These are phyloP conservation scores for Arachis hypogaea DNA, from an alignment of 306 rosid species.

Conservation along the genomic window DNA sequence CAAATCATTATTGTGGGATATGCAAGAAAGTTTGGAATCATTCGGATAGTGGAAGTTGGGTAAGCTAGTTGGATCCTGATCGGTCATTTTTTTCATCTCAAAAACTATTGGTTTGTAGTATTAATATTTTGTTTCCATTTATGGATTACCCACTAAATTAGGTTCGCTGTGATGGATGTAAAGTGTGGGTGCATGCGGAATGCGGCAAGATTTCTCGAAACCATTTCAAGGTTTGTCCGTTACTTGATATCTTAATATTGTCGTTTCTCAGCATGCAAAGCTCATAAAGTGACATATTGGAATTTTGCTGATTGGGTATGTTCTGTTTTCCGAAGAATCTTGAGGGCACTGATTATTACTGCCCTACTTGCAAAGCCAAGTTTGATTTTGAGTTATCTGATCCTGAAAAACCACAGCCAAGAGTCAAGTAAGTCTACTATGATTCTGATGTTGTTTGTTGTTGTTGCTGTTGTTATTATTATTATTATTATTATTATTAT, in stretches of 20 bases:
- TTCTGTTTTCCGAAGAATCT: slow-evolving; percentile 63
- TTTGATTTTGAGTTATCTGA: slow-evolving; percentile 96
- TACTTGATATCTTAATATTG: slow-evolving; percentile 29
- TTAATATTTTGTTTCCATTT: slow-evolving; percentile 15
- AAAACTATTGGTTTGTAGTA: slow-evolving; percentile 29
- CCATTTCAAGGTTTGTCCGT: slow-evolving; percentile 71
- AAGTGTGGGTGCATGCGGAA: slow-evolving; percentile 98
- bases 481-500: too few relatives aligned
- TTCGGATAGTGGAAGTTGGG: slow-evolving; percentile 99
- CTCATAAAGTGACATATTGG: slow-evolving; percentile 36
- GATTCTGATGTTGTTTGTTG: background rate
- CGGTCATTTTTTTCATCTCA: slow-evolving; percentile 20
- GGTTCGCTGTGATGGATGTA: slow-evolving; percentile 99
- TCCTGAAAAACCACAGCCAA: slow-evolving; percentile 77
- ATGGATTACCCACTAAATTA: slow-evolving; percentile 44
- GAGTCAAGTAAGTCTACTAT: slow-evolving; percentile 71
- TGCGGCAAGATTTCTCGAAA: slow-evolving; percentile 89
- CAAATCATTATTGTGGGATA: slow-evolving; percentile 95
- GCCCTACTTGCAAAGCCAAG: slow-evolving; percentile 97
- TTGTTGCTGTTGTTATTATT: too few relatives aligned
- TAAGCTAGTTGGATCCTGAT: slow-evolving; percentile 53
- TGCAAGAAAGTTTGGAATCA: slow-evolving; percentile 94
- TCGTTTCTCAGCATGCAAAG: slow-evolving; percentile 35
- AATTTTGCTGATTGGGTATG: slow-evolving; percentile 41
- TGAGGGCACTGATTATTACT: slow-evolving; percentile 90